Percentiles rank a stretch among this genome's conserved stretches.
These are phyloP conservation scores for Crithidia fasciculata DNA, from an alignment of 208 protist species.

Conservation along the genomic window DNA sequence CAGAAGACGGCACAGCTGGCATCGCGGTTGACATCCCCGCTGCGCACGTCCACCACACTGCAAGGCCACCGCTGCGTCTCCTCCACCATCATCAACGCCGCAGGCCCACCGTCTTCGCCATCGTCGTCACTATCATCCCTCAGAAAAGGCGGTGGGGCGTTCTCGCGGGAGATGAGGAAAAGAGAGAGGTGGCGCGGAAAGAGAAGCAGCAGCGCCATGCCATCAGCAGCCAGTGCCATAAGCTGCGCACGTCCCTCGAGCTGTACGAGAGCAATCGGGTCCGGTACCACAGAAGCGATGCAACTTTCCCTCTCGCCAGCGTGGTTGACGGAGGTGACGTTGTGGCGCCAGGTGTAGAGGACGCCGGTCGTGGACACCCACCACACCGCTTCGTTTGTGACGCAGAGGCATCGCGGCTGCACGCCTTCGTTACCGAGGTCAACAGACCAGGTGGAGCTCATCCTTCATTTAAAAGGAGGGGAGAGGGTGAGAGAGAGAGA, in stretches of 20 bases:
- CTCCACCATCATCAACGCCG: constrained; percentile 4
- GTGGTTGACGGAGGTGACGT: not conserved
- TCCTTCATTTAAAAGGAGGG: not conserved
- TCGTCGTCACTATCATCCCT: not conserved
- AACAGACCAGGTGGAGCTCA: constrained; percentile 29
- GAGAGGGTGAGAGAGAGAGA: no score
- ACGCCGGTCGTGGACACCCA: constrained; percentile 24
- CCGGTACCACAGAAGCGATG: not conserved
- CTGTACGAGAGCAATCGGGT: constrained; percentile 22
- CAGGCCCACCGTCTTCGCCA: not conserved
- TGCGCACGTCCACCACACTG: constrained; percentile 3
- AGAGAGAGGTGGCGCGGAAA: constrained; percentile 9
- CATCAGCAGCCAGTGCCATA: constrained; percentile 11
- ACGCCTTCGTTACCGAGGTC: constrained; percentile 20
- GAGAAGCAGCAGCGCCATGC: constrained; percentile 1
- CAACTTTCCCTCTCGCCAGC: not conserved
- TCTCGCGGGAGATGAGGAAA: not conserved
- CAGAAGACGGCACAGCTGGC: constrained; percentile 10
- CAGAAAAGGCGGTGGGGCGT: constrained; percentile 15
- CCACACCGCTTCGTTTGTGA: constrained; percentile 26
- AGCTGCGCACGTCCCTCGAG: constrained; percentile 18
- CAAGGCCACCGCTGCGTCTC: constrained; percentile 16
- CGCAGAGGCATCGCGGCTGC: constrained; percentile 23
- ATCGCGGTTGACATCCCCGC: constrained; percentile 16
- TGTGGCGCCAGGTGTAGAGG: constrained; percentile 28